Base-by-base conservation (phyloP, 83 land plant genomes). In the Larix sibirica region DNA sequence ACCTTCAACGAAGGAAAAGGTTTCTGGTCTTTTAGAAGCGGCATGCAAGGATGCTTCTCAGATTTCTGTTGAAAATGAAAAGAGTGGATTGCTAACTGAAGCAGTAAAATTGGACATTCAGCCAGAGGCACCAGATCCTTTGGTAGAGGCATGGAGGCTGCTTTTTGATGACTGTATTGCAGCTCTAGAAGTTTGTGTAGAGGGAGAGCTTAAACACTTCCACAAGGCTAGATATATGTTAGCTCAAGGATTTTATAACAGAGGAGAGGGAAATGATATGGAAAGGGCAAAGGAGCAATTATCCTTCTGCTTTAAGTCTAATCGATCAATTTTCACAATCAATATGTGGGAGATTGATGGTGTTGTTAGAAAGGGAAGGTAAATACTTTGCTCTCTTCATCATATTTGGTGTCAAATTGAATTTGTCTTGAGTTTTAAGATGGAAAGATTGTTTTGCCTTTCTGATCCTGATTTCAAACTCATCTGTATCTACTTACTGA, bases 331-430 rank as follows among this genome's bases (percentile, higher is more conserved):
- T 16, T 98, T 98, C 83, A 98, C 97, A 40, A 94, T 98, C 70
- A 94, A 98, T 81, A 96, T 98, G 99, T 98, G 99, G 99, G 99
- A 98, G 85, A 97, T 98, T 76, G 99, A 98, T 91, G 93, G 97
- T 54, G 84, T 80, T 77, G 86, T 88, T 0, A 92, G 87, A 83
- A 94, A 91, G 83, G 93, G 90, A 83, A 94, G 92, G 98, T 95
- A 89, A 42, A 58, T 20, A 6, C 44, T 38, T 78, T 20, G 54
- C 23, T 68, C 38, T 86, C 1, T 50, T 6, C 68, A n/a, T 67
- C 4, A 40, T 18, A 31, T 62, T 56, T 82, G 21, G 16, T 4
- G 24, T 77, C 33, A 50, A 26, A 50, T 71, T n/a, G 44, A 36
- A 23, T 40, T 62, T 23, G 9, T 13, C 18, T 6, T 38, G 21